These are phyloP conservation scores for Lactarius evosmus DNA, from an alignment of 768 basidiomycete species.

Conservation along the genomic window DNA sequence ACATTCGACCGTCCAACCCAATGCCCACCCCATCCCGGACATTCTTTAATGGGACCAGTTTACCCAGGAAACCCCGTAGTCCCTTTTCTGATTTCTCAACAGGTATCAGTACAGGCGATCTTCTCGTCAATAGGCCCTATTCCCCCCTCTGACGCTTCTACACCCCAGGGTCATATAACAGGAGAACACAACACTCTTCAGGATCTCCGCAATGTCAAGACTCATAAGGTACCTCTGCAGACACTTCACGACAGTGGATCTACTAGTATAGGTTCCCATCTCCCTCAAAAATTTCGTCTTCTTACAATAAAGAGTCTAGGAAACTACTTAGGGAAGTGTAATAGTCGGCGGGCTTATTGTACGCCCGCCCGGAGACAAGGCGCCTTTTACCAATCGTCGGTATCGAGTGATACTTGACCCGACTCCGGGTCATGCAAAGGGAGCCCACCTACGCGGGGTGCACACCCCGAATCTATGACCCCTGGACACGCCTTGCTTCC, in stretches of 20 bases:
- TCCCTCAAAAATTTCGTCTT: not conserved
- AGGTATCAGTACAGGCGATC: too few relatives aligned
- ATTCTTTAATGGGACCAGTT: too few relatives aligned
- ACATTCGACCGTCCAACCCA: too few relatives aligned
- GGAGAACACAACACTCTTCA: conserved; percentile 51
- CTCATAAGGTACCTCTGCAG: conserved; percentile 36
- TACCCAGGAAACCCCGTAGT: too few relatives aligned
- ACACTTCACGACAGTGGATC: conserved; percentile 38
- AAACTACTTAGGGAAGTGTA: conserved; percentile 8
- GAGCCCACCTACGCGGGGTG: conserved; percentile 37
- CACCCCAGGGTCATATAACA: conserved; percentile 39
- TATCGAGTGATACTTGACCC: conserved; percentile 31
- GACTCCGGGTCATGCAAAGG: conserved; percentile 33
- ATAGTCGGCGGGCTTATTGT: conserved; percentile 31
- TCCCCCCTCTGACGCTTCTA: too few relatives aligned
- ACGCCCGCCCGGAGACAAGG: conserved; percentile 68
- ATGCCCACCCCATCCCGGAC: too few relatives aligned
- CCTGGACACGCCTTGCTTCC: conserved; percentile 49
- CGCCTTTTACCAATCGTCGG: conserved; percentile 68
- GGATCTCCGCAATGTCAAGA: conserved; percentile 42
- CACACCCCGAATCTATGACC: conserved; percentile 34
- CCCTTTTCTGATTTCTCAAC: too few relatives aligned
- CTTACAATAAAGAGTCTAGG: conserved; percentile 21
- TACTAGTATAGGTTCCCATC: conserved; percentile 29
- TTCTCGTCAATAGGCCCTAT: conserved; percentile 36